A percentile compares a stretch with the other conserved stretches of the same genome.
phyloP scores from a whole-genome alignment of 371 early-diverging fungal genomes.

The Rhizoclosmatium hyalinum region DNA sequence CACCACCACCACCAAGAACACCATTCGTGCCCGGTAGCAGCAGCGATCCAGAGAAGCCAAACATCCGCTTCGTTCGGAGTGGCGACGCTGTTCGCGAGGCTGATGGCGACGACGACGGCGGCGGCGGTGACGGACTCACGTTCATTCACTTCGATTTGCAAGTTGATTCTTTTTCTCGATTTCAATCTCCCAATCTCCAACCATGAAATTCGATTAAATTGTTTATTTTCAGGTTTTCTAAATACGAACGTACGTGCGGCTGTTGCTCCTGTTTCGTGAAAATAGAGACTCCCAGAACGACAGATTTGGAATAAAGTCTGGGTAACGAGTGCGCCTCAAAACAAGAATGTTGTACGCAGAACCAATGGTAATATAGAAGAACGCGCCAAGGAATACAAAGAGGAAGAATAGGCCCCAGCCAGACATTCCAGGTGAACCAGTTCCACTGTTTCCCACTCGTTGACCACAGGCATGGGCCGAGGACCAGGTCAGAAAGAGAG shows the following conservation, averaged over 20 bases:
- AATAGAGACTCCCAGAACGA: constrained; percentile 32
- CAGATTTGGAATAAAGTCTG: constrained; percentile 35
- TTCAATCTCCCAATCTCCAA: not conserved
- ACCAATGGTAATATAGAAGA: constrained; percentile 29
- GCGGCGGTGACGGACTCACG: too few relatives aligned
- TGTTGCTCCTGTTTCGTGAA: not conserved
- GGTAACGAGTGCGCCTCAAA: constrained; percentile 21
- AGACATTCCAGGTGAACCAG: constrained; percentile 17
- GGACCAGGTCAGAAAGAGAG: constrained; percentile 5
- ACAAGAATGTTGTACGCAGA: constrained; percentile 31
- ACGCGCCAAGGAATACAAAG: constrained; percentile 20
- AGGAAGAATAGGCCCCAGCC: constrained; percentile 26
- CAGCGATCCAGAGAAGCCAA: too few relatives aligned
- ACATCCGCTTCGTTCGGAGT: too few relatives aligned
- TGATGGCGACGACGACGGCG: too few relatives aligned
- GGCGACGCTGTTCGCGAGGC: too few relatives aligned
- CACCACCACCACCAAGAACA: too few relatives aligned
- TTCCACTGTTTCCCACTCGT: not conserved
- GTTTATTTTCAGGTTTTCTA: not conserved
- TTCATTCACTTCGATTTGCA: too few relatives aligned
- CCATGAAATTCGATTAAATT: not conserved
- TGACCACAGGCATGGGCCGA: constrained; percentile 12
- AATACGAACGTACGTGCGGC: not conserved
- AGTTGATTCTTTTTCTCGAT: too few relatives aligned
- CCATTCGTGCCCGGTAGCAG: too few relatives aligned